Percentiles rank a stretch among this genome's conserved stretches.
These are phyloP conservation scores for Darksidea phi DNA, from an alignment of 495 filamentous ascomycete genomes.

Conservation along the genomic window DNA sequence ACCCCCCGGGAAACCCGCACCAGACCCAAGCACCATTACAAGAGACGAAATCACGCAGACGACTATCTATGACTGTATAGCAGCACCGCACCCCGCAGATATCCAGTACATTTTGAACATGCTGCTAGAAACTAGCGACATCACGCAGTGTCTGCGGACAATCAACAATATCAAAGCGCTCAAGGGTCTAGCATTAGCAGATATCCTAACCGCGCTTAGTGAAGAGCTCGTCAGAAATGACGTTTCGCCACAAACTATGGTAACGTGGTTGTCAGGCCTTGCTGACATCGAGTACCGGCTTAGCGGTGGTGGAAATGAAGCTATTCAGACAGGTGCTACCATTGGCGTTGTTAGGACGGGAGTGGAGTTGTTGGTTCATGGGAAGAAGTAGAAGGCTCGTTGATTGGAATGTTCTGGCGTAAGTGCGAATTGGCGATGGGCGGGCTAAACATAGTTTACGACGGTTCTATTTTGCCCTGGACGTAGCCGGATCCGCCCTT, in stretches of 20 bases:
- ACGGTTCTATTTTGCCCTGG: too few species aligned
- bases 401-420: too few species aligned
- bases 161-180: conserved; percentile 80
- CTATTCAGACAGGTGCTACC: conserved; percentile 85
- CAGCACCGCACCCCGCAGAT: conserved; percentile 86
- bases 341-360: conserved; percentile 87
- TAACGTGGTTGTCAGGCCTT: conserved; percentile 86
- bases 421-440: too few species aligned
- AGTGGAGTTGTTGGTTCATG: conserved; percentile 66
- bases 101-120: conserved; percentile 81
- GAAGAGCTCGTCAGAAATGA: conserved; percentile 81
- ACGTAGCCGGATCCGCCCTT: too few species aligned
- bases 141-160: conserved; percentile 80
- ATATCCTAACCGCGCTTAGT: conserved; percentile 80
- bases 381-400: conserved; percentile 17
- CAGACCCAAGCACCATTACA: conserved; percentile 51
- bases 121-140: conserved; percentile 76
- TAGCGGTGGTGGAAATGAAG: conserved; percentile 84
- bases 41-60: conserved; percentile 83
- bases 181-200: conserved; percentile 89
- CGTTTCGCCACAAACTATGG: conserved; percentile 81
- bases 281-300: conserved; percentile 91
- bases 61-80: conserved; percentile 97
- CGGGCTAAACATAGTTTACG: too few species aligned
- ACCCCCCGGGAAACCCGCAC: conserved; percentile 51